phyloP scores from a whole-genome alignment of 805 yeast species.

The Blastobotrys peoriensis region DNA sequence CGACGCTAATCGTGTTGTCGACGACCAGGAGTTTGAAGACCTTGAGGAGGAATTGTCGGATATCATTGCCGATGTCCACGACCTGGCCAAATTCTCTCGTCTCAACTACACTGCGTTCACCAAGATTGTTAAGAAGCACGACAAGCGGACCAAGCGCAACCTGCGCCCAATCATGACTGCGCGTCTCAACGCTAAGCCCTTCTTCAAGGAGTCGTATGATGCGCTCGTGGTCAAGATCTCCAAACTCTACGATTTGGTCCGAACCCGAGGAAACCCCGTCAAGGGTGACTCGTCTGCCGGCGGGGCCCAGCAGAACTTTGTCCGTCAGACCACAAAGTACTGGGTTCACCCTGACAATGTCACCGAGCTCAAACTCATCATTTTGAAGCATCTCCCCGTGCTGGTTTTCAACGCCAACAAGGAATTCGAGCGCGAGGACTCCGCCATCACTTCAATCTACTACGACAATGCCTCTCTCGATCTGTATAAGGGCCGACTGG shows the following conservation, averaged over 20 bases:
- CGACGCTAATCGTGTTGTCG: constrained; percentile 41
- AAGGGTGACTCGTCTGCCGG: constrained; percentile 97
- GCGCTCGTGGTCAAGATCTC: constrained; percentile 82
- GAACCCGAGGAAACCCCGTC: constrained; percentile 94
- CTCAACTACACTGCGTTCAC: constrained; percentile 96
- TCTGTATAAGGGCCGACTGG: constrained; percentile 85
- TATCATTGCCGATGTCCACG: constrained; percentile 95
- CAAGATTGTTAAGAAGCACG: constrained; percentile 94
- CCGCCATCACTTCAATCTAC: constrained; percentile 95
- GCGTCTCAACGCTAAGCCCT: constrained; percentile 87
- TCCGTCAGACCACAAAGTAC: constrained; percentile 96
- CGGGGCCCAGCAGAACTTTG: constrained; percentile 95
- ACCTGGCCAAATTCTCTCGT: constrained; percentile 87
- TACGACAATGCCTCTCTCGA: constrained; percentile 88
- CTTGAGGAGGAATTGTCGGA: constrained; percentile 74
- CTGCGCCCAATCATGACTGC: constrained; percentile 91
- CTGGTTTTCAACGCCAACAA: constrained; percentile 93
- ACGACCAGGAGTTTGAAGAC: constrained; percentile 64
- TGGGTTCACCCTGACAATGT: constrained; percentile 99
- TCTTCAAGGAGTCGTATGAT: constrained; percentile 93
- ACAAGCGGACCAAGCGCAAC: constrained; percentile 74
- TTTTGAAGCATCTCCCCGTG: constrained; percentile 93
- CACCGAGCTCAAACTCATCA: constrained; percentile 88
- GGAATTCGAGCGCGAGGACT: constrained; percentile 90
- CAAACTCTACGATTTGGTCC: constrained; percentile 80